Conservation (phyloP, 768 basidiomycete species). For the Hysterangium stoloniferum region DNA sequence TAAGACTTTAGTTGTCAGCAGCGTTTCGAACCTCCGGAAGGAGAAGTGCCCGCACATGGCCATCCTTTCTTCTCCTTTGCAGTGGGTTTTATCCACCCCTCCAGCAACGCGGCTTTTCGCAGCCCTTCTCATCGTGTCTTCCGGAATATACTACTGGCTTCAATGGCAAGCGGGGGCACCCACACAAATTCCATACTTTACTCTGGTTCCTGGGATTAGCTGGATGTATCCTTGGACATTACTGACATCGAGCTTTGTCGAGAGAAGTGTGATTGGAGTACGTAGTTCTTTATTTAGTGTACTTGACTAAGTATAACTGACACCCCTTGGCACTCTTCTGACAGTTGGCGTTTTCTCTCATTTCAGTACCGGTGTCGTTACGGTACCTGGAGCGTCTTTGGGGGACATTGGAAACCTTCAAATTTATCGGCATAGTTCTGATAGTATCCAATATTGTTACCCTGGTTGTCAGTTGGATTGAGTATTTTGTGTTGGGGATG, state of each 20-base stretch:
- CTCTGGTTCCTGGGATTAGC: conserved; percentile 73
- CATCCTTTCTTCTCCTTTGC: conserved; percentile 63
- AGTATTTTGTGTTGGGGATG: conserved; percentile 61
- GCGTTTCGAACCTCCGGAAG: too few relatives aligned
- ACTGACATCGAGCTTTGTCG: conserved; percentile 81
- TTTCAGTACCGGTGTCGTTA: conserved; percentile 74
- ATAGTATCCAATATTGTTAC: conserved; percentile 84
- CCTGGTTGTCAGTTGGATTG: conserved; percentile 82
- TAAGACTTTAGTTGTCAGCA: too few relatives aligned
- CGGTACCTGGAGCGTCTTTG: conserved; percentile 92
- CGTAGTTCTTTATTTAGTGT: conserved; percentile 22
- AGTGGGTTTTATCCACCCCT: conserved; percentile 63
- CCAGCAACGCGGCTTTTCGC: conserved; percentile 72
- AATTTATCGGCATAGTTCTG: conserved; percentile 77
- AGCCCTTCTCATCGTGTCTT: conserved; percentile 43
- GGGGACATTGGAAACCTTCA: conserved; percentile 79
- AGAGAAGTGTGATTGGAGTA: conserved; percentile 79
- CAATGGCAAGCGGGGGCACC: conserved; percentile 37
- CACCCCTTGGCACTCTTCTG: conserved; percentile 4
- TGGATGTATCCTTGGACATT: conserved; percentile 91
- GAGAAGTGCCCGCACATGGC: too few relatives aligned
- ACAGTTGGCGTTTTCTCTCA: conserved; percentile 69
- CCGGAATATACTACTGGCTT: conserved; percentile 47
- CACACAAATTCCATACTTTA: conserved; percentile 56
- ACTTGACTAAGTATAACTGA: neutral